phyloP scores from a whole-genome alignment of 805 yeast species.

The Kodamaea nitidulidarum region DNA sequence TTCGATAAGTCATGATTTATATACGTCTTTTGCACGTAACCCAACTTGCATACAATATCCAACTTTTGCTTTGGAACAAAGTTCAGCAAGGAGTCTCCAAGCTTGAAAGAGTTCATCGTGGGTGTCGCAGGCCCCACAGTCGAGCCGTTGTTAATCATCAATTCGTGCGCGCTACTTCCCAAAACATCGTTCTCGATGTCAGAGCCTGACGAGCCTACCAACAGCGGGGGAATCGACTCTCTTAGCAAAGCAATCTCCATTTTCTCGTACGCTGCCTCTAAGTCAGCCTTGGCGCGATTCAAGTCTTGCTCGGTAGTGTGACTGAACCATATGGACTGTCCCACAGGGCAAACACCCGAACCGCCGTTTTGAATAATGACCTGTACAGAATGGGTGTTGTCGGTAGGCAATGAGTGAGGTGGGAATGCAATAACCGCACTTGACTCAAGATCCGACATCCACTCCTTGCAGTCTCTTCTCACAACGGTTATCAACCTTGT shows the following conservation, averaged over 20 bases:
- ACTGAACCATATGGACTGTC: constrained; percentile 87
- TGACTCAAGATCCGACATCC: constrained; percentile 84
- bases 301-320: constrained; percentile 68
- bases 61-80: constrained; percentile 76
- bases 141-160: constrained; percentile 18
- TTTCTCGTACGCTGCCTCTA: constrained; percentile 74
- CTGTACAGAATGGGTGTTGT: constrained; percentile 74
- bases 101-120: constrained; percentile 70
- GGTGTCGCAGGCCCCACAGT: constrained; percentile 48
- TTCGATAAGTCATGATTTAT: constrained; percentile 37
- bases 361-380: constrained; percentile 84
- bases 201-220: constrained; percentile 28
- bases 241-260: constrained; percentile 78
- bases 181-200: constrained; percentile 47
- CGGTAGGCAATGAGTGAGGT: constrained; percentile 64
- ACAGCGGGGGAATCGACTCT: constrained; percentile 53
- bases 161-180: constrained; percentile 26
- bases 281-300: constrained; percentile 65
- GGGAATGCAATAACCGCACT: constrained; percentile 92
- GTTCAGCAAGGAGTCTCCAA: constrained; percentile 81
- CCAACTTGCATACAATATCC: constrained; percentile 40
- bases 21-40: constrained; percentile 36
- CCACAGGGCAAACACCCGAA: constrained; percentile 81
- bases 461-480: constrained; percentile 80
- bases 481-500: constrained; percentile 81